These are phyloP conservation scores for Spergularia azorica DNA, from an alignment of 179 eudicot genomes.

Conservation along the genomic window DNA sequence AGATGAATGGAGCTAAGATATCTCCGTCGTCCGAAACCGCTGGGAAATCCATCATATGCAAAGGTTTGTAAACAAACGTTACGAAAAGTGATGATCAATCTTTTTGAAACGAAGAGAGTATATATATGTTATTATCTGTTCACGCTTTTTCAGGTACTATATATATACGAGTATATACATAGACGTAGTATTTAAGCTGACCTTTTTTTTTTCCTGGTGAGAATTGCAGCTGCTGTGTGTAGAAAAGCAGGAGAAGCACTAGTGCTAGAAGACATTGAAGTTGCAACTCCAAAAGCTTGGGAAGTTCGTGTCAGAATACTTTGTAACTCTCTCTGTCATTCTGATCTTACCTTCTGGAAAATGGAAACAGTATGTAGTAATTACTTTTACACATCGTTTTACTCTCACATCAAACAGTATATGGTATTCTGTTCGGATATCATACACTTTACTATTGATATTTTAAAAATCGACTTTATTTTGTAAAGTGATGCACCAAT, in stretches of 20 bases:
- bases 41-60: slow-evolving; percentile 46
- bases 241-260: slow-evolving; percentile 38
- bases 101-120: no score
- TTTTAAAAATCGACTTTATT: no score
- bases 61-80: slow-evolving; percentile 18
- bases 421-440: no score
- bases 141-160: no score
- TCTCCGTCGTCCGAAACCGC: slow-evolving; percentile 19
- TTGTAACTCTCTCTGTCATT: slow-evolving; percentile 45
- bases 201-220: not conserved
- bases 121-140: no score
- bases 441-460: no score
- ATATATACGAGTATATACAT: no score
- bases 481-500: no score
- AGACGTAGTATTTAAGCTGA: no score
- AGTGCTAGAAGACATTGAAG: slow-evolving; percentile 39
- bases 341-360: slow-evolving; percentile 46
- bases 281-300: slow-evolving; percentile 37
- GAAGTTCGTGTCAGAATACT: slow-evolving; percentile 46
- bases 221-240: slow-evolving; percentile 37
- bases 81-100: not conserved
- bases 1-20: slow-evolving; percentile 7
- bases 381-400: no score
- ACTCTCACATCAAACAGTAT: no score
- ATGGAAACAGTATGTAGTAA: slow-evolving; percentile 20